A percentile compares a stretch with the other conserved stretches of the same genome.
Evolutionary conservation across 352 stramenopile genomes (phyloP).

Genomic region (Phytophthora hibernalis): DNA sequence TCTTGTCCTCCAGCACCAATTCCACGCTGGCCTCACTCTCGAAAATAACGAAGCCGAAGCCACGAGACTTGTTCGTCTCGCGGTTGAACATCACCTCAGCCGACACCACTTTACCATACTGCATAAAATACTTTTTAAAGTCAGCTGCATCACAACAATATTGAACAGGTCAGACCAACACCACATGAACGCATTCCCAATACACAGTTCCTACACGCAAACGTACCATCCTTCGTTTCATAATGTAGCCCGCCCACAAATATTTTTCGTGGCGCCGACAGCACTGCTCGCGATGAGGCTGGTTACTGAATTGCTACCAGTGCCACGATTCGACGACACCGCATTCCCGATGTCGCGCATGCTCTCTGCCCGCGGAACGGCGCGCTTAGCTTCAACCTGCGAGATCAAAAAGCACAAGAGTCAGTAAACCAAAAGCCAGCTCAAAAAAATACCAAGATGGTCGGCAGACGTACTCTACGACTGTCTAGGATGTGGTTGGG

Average conservation of each 20-base stretch:
- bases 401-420: conserved; percentile 25
- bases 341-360: conserved; percentile 65
- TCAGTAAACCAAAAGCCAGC: background rate
- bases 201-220: background rate
- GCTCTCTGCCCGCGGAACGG: conserved; percentile 89
- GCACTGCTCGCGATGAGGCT: conserved; percentile 61
- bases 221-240: conserved; percentile 92
- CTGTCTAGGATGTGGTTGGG: conserved; percentile 92
- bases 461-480: conserved; percentile 64
- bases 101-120: conserved; percentile 93
- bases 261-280: conserved; percentile 90
- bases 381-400: conserved; percentile 93
- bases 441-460: background rate
- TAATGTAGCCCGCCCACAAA: conserved; percentile 94
- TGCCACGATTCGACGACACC: conserved; percentile 59
- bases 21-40: conserved; percentile 90
- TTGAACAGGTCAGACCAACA: conserved; percentile 1
- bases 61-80: conserved; percentile 94
- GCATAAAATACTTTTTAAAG: conserved; percentile 93
- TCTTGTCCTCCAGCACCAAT: conserved; percentile 85
- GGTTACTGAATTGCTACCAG: conserved; percentile 57
- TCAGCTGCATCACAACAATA: conserved; percentile 56
- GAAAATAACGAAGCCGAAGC: conserved; percentile 96
- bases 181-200: background rate
- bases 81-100: conserved; percentile 96